A percentile compares a stretch with the other conserved stretches of the same genome.
These are phyloP conservation scores for Pleurotus platypus DNA, from an alignment of 768 basidiomycete species.

Conservation along the genomic window DNA sequence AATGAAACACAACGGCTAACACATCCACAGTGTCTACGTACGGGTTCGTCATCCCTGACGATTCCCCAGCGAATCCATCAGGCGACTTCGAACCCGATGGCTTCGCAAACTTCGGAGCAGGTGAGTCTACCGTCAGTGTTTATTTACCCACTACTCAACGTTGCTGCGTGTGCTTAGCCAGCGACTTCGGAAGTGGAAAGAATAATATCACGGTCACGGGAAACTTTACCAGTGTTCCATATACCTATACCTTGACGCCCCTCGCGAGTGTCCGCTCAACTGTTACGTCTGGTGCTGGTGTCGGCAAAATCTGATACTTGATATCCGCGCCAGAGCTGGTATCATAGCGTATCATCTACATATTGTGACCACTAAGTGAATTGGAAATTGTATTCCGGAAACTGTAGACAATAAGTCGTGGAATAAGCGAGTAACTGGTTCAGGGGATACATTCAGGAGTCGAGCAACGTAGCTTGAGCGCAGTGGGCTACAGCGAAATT, in stretches of 20 bases:
- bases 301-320: slow-evolving; percentile 13
- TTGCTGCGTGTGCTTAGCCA: slow-evolving; percentile 4
- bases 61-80: slow-evolving; percentile 16
- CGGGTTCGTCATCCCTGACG: slow-evolving; percentile 21
- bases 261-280: slow-evolving; percentile 14
- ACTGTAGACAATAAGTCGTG: no score
- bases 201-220: slow-evolving; percentile 19
- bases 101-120: slow-evolving; percentile 17
- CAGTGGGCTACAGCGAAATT: no score
- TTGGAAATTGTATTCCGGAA: no score
- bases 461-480: no score
- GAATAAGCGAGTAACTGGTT: no score
- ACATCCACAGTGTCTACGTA: slow-evolving; percentile 15
- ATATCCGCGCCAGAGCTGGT: not conserved
- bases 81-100: slow-evolving; percentile 21
- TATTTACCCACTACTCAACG: not conserved
- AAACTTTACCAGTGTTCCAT: slow-evolving; percentile 17
- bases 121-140: slow-evolving; percentile 2
- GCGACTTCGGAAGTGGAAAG: slow-evolving; percentile 17
- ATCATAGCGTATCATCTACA: no score
- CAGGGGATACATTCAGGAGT: no score
- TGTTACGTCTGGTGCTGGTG: slow-evolving; percentile 15
- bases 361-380: no score
- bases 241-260: slow-evolving; percentile 15
- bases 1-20: no score